Conservation (phyloP, 2,329 filamentous ascomycete genomes). For the Fusarium camptoceras region DNA sequence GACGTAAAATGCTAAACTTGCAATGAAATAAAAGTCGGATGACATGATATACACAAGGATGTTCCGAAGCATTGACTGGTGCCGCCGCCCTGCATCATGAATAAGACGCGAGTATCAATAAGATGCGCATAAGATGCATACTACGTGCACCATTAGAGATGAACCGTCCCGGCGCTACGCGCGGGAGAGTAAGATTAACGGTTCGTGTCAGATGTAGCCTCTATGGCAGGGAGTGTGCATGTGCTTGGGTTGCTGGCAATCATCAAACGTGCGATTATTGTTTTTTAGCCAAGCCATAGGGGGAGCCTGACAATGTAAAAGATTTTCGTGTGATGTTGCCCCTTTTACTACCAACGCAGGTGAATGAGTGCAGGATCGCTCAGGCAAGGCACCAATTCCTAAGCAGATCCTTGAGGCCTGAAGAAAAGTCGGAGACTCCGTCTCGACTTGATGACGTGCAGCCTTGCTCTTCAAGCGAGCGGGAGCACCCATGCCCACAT, state of each 20-base stretch:
- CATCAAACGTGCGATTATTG: constrained; percentile 33
- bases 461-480: constrained; percentile 23
- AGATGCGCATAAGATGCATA: constrained; percentile 18
- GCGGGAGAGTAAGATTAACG: constrained; percentile 35
- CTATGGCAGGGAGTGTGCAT: constrained; percentile 15
- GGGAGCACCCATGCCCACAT: constrained; percentile 42
- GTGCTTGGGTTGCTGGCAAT: constrained; percentile 10
- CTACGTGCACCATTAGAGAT: constrained; percentile 26
- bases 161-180: constrained; percentile 34
- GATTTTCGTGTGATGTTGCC: constrained; percentile 14
- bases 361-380: constrained; percentile 1
- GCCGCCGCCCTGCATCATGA: constrained; percentile 2
- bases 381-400: constrained; percentile 18
- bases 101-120: constrained; percentile 11
- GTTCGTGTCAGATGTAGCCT: constrained; percentile 41
- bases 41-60: constrained; percentile 7
- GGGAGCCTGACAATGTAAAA: constrained; percentile 8
- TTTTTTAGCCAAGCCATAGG: constrained; percentile 18
- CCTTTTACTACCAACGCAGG: not conserved
- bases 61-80: constrained; percentile 5
- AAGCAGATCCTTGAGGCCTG: constrained; percentile 31
- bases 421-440: constrained; percentile 1
- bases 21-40: constrained; percentile 2
- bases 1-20: not conserved
- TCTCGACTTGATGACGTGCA: constrained; percentile 47